Conservation (phyloP, 257 asterid genomes). For the Voacanga thouarsii region DNA sequence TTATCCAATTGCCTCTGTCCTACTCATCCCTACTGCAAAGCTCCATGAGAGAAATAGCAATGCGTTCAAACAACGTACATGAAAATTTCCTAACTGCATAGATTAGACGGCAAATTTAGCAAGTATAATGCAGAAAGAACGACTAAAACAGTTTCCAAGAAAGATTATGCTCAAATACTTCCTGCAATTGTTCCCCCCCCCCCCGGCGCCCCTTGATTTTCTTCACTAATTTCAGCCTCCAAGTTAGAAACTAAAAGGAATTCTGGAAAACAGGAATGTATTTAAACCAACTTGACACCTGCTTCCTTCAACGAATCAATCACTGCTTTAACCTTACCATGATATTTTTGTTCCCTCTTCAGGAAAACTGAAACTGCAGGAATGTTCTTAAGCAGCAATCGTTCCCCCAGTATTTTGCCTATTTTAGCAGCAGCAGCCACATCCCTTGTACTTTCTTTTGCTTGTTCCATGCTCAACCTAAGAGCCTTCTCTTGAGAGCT, state of each 20-base stretch:
- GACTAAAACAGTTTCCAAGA: not conserved
- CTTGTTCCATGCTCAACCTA: slow-evolving; percentile 56
- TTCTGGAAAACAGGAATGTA: not conserved
- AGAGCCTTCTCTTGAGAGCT: slow-evolving; percentile 91
- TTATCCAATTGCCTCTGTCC: not conserved
- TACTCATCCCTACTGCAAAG: not conserved
- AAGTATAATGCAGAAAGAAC: not conserved
- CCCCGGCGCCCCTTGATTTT: too few species aligned
- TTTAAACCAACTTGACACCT: slow-evolving; percentile 62
- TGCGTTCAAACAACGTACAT: not conserved
- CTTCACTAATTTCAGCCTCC: slow-evolving; percentile 2
- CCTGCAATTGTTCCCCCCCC: not conserved
- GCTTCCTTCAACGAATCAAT: slow-evolving; percentile 64
- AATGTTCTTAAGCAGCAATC: slow-evolving; percentile 53
- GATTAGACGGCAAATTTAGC: not conserved
- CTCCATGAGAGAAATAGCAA: not conserved
- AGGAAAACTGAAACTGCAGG: slow-evolving; percentile 71
- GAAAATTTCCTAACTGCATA: not conserved
- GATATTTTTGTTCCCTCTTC: slow-evolving; percentile 77
- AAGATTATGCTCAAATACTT: not conserved
- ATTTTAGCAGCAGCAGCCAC: slow-evolving; percentile 94
- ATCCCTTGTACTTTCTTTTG: slow-evolving; percentile 64
- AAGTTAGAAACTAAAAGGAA: not conserved
- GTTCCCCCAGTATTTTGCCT: slow-evolving; percentile 77
- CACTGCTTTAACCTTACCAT: slow-evolving; percentile 87